Conservation (phyloP, 2,329 filamentous ascomycete genomes). For the Knufia fluminis region DNA sequence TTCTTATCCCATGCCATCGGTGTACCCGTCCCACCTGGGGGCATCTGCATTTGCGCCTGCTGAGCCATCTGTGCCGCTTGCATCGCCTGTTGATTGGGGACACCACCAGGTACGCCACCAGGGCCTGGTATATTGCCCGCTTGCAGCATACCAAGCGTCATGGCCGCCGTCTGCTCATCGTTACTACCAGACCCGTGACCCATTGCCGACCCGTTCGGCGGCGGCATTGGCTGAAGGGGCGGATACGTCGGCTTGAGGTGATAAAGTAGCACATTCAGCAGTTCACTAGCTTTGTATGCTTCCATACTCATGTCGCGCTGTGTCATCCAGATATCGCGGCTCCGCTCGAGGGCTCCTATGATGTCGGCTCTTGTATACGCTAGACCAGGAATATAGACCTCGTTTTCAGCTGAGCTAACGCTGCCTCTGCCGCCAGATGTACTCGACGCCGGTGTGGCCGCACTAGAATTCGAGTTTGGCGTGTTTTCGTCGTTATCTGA, state of each 20-base stretch:
- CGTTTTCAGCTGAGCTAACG: conserved; percentile 10
- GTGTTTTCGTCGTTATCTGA: conserved; percentile 37
- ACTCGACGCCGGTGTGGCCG: conserved; percentile 9
- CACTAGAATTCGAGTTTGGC: conserved; percentile 28
- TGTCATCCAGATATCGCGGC: conserved; percentile 69
- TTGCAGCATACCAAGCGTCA: conserved; percentile 61
- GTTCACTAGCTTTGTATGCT: conserved; percentile 72
- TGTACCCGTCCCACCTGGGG: background rate
- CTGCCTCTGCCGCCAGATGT: conserved; percentile 8
- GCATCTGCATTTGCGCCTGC: conserved; percentile 9
- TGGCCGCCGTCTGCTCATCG: conserved; percentile 56
- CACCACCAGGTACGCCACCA: too few species aligned
- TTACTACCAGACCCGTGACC: conserved; percentile 31
- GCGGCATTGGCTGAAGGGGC: conserved; percentile 17
- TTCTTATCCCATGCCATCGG: conserved; percentile 1
- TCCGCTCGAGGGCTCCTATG: conserved; percentile 62
- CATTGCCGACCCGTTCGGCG: conserved; percentile 13
- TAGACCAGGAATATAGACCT: conserved; percentile 16
- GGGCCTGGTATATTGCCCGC: conserved; percentile 52
- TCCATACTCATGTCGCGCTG: conserved; percentile 73
- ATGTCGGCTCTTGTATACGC: conserved; percentile 54
- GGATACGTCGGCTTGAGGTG: conserved; percentile 48
- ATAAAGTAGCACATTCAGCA: conserved; percentile 74
- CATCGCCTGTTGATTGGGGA: conserved; percentile 23
- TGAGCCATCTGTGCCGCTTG: conserved; percentile 21